A percentile compares a stretch with the other conserved stretches of the same genome.
These are phyloP conservation scores for Calonectria ilicicola DNA, from an alignment of 2,329 filamentous ascomycete species.

Conservation along the genomic window DNA sequence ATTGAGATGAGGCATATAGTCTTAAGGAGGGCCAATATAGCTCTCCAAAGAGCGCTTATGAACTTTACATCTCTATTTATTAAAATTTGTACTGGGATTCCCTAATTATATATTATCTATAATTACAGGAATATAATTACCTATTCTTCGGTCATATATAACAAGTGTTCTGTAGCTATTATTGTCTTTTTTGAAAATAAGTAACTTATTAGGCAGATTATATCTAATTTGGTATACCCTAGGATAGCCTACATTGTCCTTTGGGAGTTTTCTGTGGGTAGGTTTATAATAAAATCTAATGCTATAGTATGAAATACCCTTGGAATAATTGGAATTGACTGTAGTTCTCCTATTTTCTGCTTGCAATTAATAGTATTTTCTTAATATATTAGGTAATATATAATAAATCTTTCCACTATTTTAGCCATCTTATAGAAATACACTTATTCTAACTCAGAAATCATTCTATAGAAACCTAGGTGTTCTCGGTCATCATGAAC, in stretches of 20 bases:
- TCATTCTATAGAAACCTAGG: neutral
- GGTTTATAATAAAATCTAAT: neutral
- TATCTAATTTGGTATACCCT: neutral
- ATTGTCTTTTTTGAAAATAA: neutral
- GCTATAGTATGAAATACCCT: neutral
- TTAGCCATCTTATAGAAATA: neutral
- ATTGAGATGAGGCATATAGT: too few species aligned
- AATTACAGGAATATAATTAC: neutral
- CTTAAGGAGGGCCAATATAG: too few species aligned
- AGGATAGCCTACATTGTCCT: neutral
- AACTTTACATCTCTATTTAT: neutral
- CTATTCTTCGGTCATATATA: neutral
- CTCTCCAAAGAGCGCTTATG: neutral
- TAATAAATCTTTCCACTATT: neutral
- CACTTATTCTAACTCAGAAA: neutral
- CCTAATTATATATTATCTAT: neutral
- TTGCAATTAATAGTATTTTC: neutral
- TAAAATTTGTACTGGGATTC: neutral
- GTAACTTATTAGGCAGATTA: neutral
- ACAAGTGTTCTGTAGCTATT: neutral
- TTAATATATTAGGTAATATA: neutral
- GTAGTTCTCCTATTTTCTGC: neutral
- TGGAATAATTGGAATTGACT: neutral
- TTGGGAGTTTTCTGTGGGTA: neutral
- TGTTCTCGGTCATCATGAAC: neutral